Base-by-base conservation (phyloP, 2,329 filamentous ascomycete genomes). In the Escovopsis sp. region DNA sequence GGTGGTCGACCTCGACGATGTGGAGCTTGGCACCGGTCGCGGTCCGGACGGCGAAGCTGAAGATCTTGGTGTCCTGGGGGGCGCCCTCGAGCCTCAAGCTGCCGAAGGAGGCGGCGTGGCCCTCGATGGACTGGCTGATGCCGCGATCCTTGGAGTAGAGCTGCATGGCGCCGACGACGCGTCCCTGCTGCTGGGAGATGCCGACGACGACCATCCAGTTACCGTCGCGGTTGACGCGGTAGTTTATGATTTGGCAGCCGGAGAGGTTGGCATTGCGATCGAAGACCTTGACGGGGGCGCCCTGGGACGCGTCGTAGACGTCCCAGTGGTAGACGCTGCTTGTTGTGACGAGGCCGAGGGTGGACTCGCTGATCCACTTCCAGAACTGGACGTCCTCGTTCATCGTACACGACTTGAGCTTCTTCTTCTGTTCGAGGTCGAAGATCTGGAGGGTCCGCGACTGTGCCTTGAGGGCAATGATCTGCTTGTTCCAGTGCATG, bases 171-270 rank as follows among this genome's bases (percentile, higher is more conserved):
- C 91, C 91, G 36, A 93, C 88, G 36, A 98, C 88, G 47, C 91
- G 85, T 44, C 88, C 89, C 60, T 88, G 81, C 58, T 93, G 84
- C 60, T 88, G 85, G 45, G 88, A 88, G 55, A 98, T 98, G 56
- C 91, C 91, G 45, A 98, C 87, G 44, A 95, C 81, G 28, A 93
- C 88, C 80, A 94, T 94, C 91, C 91, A 98, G 66, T 94, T 94
- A 61, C 87, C 86, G 51, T 98, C 89, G 50, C 81, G 78, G 63
- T 89, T 95, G 54, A 93, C 85, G 53, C 89, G 86, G 68, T 98
- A 98, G 70, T 96, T 98, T 76, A 98, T 98, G 64, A 98, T 98
- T 77, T 98, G 91, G 66, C 86, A 93, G 51, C 82, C 83, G 54
- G 74, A 76, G 44, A 98, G 76, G 60, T 94, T 95, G 52, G 82